Percentiles rank a stretch among this genome's conserved stretches.
phyloP scores from a whole-genome alignment of 148 eudicot species.

The Polygonum aviculare region DNA sequence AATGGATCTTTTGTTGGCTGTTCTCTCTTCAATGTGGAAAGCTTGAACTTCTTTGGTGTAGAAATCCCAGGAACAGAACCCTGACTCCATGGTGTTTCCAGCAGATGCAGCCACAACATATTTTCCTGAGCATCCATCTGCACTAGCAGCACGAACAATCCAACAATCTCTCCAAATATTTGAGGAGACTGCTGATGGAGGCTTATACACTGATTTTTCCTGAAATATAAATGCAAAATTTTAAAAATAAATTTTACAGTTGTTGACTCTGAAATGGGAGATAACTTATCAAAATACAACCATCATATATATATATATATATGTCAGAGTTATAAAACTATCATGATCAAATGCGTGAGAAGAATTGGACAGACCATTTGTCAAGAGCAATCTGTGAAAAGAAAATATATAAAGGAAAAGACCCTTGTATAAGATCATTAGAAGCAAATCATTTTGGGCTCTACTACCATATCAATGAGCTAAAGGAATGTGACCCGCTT shows the following conservation, averaged over 20 bases:
- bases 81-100: conserved; percentile 68
- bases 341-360: background rate
- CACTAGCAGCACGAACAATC: conserved; percentile 77
- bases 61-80: conserved; percentile 94
- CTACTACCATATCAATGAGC: background rate
- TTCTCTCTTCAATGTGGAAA: conserved; percentile 55
- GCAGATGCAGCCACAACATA: conserved; percentile 97
- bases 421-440: background rate
- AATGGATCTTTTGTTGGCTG: conserved; percentile 36
- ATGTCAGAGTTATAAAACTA: background rate
- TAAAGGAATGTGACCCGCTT: background rate
- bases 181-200: conserved; percentile 52
- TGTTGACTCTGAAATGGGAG: background rate
- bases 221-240: conserved; percentile 19
- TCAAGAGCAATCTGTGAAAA: background rate
- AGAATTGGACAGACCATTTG: background rate
- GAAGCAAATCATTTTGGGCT: background rate
- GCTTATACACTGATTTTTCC: conserved; percentile 77
- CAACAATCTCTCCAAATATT: conserved; percentile 93
- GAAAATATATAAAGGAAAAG: background rate
- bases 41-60: conserved; percentile 60
- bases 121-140: conserved; percentile 80
- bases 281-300: background rate
- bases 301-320: background rate
- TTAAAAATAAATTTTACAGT: background rate